Base-by-base conservation (phyloP, 495 filamentous ascomycete species). In the Hypoxylon fragiforme region DNA sequence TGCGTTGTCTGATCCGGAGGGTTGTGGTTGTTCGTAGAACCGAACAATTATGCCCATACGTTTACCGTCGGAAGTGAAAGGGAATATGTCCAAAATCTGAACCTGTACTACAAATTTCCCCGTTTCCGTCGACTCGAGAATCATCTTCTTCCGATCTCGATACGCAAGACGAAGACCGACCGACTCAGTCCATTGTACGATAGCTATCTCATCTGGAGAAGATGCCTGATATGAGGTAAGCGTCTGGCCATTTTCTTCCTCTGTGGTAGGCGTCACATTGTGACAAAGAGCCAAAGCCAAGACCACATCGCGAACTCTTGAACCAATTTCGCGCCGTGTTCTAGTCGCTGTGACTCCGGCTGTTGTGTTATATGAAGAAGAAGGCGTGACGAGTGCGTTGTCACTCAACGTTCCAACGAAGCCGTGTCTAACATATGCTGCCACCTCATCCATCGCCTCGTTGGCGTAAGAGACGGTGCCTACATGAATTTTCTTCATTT, bases 381-480 rank as follows among this genome's bases (percentile, higher is more conserved):
- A 89, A 16, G 94, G 89, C 0, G 90, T 95, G 8, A 85, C 78
- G 8, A 95, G 76, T 0, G 71, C 42, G 4, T 63, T 44, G 7
- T 71, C 68, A n/a, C 44, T 57, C 0, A 67, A 42, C 11, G 78
- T 70, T 26, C 77, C 68, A 4, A 84, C 77, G 65, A 97, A 95
- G 20, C 83, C 88, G 65, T 96, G 92, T 54, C 77, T 82, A 37
- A 97, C 80, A 62, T 94, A 96, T 0, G 88, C 84, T 28, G 82
- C 71, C 7, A 99, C 95, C 67, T 97, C 95, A 51, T 97, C 94
- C 95, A 97, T 97, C 2, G 94, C 92, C 68, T 99, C 95, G 57
- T 92, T 94, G 16, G 91, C 95, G 64, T 97, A 99, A 0, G 92
- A 96, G 2, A 97, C 95, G 15, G 94, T 97, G 1, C 95, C 95